Evolutionary conservation across 2,329 filamentous ascomycete species (phyloP).

Genomic region (Monilinia laxa): DNA sequence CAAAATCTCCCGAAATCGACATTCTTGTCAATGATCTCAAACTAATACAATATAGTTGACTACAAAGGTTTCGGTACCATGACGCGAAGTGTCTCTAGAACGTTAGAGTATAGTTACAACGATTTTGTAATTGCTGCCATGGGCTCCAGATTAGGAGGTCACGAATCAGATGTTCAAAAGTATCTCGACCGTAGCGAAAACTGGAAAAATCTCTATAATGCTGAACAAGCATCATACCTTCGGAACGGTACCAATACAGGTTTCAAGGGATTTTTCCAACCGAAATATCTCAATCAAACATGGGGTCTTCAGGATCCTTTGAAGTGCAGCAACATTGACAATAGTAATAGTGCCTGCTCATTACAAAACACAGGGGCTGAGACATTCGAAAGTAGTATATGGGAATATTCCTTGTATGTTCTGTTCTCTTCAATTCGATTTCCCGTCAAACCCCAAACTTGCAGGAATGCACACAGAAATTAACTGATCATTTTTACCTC

Average conservation of each 20-base stretch:
- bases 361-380: constrained; percentile 46
- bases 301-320: constrained; percentile 67
- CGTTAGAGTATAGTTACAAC: constrained; percentile 74
- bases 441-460: not conserved
- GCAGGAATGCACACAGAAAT: too few species aligned
- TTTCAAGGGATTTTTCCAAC: constrained; percentile 69
- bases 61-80: constrained; percentile 63
- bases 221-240: constrained; percentile 53
- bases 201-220: constrained; percentile 62
- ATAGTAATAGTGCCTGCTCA: constrained; percentile 34
- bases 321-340: constrained; percentile 55
- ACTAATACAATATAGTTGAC: constrained; percentile 46
- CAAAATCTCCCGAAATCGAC: not conserved
- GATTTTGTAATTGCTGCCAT: constrained; percentile 68
- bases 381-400: constrained; percentile 70
- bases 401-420: constrained; percentile 58
- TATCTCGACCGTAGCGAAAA: constrained; percentile 43
- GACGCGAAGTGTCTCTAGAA: constrained; percentile 69
- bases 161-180: constrained; percentile 47
- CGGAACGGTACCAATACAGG: constrained; percentile 57
- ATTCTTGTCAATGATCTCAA: not conserved
- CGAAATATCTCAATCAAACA: constrained; percentile 63
- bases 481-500: not conserved
- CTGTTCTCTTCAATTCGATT: not conserved
- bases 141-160: constrained; percentile 56